Evolutionary conservation across 1,139 yeast species (phyloP).

Genomic region (Debaryomyces nepalensis): DNA sequence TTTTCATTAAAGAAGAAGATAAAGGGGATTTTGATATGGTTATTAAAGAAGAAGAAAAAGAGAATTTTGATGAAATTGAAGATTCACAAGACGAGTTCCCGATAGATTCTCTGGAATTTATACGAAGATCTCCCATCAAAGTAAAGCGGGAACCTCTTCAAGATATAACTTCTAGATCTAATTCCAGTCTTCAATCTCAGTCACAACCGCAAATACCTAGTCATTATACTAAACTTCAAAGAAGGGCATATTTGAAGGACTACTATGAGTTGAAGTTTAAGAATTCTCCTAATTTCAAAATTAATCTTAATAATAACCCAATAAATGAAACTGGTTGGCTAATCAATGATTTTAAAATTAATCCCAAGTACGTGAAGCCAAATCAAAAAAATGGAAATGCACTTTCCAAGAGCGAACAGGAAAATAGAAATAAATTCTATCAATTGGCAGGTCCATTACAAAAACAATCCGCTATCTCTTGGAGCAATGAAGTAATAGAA

Average conservation of each 20-base stretch:
- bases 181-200: slow-evolving; percentile 3
- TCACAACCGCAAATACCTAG: slow-evolving; percentile 13
- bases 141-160: slow-evolving; percentile 10
- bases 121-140: slow-evolving; percentile 1
- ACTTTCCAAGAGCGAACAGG: slow-evolving; percentile 36
- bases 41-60: slow-evolving; percentile 7
- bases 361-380: slow-evolving; percentile 31
- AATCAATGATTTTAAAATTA: slow-evolving; percentile 50
- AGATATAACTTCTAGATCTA: slow-evolving; percentile 14
- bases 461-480: slow-evolving; percentile 20
- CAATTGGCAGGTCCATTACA: slow-evolving; percentile 21
- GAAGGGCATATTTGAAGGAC: slow-evolving; percentile 33
- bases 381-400: slow-evolving; percentile 30
- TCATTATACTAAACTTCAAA: slow-evolving; percentile 28
- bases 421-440: slow-evolving; percentile 33
- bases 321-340: slow-evolving; percentile 42
- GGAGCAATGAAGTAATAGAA: slow-evolving; percentile 20
- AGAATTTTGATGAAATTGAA: slow-evolving; percentile 22
- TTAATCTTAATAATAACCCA: slow-evolving; percentile 35
- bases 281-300: slow-evolving; percentile 23
- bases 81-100: slow-evolving; percentile 25
- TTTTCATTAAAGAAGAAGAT: slow-evolving; percentile 7
- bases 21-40: slow-evolving; percentile 17
- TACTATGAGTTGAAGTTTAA: slow-evolving; percentile 30
- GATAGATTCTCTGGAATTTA: slow-evolving; percentile 4